Evolutionary conservation across 805 yeast genomes (phyloP), one percentile per base, ranked within the genome.

Genomic region (Zygoascus ofunaensis): DNA sequence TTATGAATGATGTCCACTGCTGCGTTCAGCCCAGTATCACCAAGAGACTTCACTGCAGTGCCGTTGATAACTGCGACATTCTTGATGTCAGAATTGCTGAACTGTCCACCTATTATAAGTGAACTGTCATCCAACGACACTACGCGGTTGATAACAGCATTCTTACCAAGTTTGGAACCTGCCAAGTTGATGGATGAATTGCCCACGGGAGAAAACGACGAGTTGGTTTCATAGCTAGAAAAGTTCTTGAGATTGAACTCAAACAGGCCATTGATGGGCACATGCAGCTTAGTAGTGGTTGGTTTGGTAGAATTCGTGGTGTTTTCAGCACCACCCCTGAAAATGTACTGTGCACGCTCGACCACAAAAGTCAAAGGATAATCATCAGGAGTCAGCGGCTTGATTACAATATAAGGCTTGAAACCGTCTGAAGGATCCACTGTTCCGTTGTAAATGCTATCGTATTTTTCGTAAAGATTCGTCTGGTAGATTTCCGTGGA

Each of bases 231-330:
- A 10, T 55, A 49, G 3, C 58, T 40, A 7, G 81, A 65, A 59
- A 83, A 86, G 59, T 87, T 87, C 2, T 74, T 62, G 32, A 79
- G 63, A 1, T 86, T 79, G 61, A 81, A 92, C 63, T 90, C 96
- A 57, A 90, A 86, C 18, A 90, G 55, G 7, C 94, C 95, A 59
- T 84, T 82, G 41, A 89, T 59, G 2, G 44, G 46, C 4, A 58
- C 55, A 15, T 43, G 21, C 4, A 49, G 33, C 14, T 39, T 36
- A 2, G 48, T 23, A 69, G 56, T 28, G n/a, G n/a, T n/a, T n/a
- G n/a, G n/a, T 78, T 54, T 30, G 4, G 48, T 39, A 34, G 37
- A 22, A 37, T 36, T 46, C 32, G 38, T 40, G 19, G 24, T 32
- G 21, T 41, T 40, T 30, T 43, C 46, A 17, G 39, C 48, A 12